A percentile compares a stretch with the other conserved stretches of the same genome.
These are phyloP conservation scores for Coemansia sp. DNA, from an alignment of 192 early-diverging fungal genomes.

Conservation along the genomic window DNA sequence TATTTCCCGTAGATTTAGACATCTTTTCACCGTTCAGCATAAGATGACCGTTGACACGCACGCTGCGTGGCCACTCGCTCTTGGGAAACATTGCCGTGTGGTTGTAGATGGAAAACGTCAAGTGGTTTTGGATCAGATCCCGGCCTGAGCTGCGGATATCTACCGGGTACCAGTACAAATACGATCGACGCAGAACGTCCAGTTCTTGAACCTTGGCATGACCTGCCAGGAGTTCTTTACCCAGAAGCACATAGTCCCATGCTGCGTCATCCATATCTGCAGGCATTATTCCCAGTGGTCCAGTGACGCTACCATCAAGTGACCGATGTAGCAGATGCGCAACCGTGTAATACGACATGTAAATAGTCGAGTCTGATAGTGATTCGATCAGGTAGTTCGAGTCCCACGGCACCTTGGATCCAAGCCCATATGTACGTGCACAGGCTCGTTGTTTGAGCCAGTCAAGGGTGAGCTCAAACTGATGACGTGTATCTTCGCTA, in stretches of 20 bases:
- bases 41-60: constrained; percentile 94
- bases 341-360: constrained; percentile 99
- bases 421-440: constrained; percentile 90
- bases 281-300: constrained; percentile 71
- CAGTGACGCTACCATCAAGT: constrained; percentile 79
- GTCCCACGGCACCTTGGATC: constrained; percentile 93
- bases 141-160: constrained; percentile 96
- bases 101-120: constrained; percentile 96
- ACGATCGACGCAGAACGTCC: constrained; percentile 82
- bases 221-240: constrained; percentile 61
- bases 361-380: constrained; percentile 97
- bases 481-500: constrained; percentile 77
- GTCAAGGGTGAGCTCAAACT: constrained; percentile 81
- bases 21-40: constrained; percentile 96
- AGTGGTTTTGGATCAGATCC: constrained; percentile 96
- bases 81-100: constrained; percentile 95
- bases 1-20: constrained; percentile 98
- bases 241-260: constrained; percentile 88
- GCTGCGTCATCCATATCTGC: constrained; percentile 90
- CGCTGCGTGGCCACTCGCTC: constrained; percentile 80
- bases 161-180: constrained; percentile 96
- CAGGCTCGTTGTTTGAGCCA: constrained; percentile 99
- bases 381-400: constrained; percentile 90
- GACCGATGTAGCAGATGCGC: constrained; percentile 85
- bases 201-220: constrained; percentile 62